These are phyloP conservation scores for Cutaneotrichosporon dermatis DNA, from an alignment of 1,284 basidiomycete species.

Conservation along the genomic window DNA sequence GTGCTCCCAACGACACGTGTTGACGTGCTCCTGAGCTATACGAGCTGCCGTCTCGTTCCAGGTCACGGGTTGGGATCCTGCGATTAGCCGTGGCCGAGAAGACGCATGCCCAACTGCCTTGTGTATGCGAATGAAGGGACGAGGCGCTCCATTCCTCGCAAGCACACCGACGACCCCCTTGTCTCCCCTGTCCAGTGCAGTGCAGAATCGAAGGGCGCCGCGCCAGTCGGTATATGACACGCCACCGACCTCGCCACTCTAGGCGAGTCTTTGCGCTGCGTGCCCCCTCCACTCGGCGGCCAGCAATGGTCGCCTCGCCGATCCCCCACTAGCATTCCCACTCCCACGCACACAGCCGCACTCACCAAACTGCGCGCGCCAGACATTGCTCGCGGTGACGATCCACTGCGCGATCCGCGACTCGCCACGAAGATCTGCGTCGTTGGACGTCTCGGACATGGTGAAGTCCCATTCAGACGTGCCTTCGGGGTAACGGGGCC, in stretches of 20 bases:
- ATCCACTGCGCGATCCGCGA: conserved; percentile 12
- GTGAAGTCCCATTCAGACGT: conserved; percentile 5
- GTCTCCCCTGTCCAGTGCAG: no score
- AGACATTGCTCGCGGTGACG: conserved; percentile 11
- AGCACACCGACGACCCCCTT: no score
- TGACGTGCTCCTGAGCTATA: conserved; percentile 9
- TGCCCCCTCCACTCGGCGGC: no score
- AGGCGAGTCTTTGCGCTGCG: no score
- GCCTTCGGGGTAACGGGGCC: conserved; percentile 14
- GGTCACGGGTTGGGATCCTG: conserved; percentile 9
- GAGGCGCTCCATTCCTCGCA: no score
- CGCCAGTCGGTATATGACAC: no score
- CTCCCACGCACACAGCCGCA: background rate
- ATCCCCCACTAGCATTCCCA: background rate
- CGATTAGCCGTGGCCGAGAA: background rate
- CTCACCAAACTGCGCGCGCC: conserved; percentile 16
- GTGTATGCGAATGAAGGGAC: no score
- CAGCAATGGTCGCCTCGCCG: no score
- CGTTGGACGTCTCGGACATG: conserved; percentile 3
- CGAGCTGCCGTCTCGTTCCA: conserved; percentile 18
- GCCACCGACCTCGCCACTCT: background rate
- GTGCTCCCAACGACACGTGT: conserved; percentile 18
- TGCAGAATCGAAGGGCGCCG: no score
- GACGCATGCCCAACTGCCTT: background rate
- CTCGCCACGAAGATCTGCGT: conserved; percentile 11